Conservation (phyloP, 1,284 basidiomycete genomes). For the Ceratobasidium theobromae region DNA sequence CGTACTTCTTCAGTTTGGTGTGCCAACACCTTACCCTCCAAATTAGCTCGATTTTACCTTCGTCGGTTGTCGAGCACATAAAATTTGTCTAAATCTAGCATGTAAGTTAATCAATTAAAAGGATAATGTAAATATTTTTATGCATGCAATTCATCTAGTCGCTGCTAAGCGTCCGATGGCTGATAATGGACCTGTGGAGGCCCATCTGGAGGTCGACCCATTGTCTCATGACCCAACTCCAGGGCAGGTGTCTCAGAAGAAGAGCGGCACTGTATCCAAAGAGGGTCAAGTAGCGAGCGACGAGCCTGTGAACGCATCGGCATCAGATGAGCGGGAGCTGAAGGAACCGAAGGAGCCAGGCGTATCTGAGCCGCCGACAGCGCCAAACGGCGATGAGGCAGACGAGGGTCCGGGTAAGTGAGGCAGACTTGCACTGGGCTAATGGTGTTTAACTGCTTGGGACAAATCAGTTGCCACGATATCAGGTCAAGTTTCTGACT, state of each 20-base stretch:
- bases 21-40: conserved; percentile 9
- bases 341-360: neutral
- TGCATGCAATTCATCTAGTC: neutral
- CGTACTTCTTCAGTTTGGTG: conserved; percentile 25
- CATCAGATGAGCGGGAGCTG: neutral
- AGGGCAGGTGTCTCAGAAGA: neutral
- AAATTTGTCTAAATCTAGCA: conserved; percentile 1
- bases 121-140: neutral
- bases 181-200: conserved; percentile 22
- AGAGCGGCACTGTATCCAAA: neutral
- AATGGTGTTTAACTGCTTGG: neutral
- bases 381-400: neutral
- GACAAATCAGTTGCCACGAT: neutral
- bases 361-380: conserved; percentile 3
- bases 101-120: neutral
- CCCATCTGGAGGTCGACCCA: conserved; percentile 4
- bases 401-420: neutral
- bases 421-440: neutral
- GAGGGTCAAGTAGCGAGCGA: neutral
- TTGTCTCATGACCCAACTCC: neutral
- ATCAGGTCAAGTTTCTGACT: neutral
- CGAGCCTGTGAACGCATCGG: neutral
- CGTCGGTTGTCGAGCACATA: neutral
- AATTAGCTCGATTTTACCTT: conserved; percentile 9
- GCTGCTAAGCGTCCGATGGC: conserved; percentile 31